These are phyloP conservation scores for Colletotrichum sublineola DNA, from an alignment of 2,329 filamentous ascomycete species.

Conservation along the genomic window DNA sequence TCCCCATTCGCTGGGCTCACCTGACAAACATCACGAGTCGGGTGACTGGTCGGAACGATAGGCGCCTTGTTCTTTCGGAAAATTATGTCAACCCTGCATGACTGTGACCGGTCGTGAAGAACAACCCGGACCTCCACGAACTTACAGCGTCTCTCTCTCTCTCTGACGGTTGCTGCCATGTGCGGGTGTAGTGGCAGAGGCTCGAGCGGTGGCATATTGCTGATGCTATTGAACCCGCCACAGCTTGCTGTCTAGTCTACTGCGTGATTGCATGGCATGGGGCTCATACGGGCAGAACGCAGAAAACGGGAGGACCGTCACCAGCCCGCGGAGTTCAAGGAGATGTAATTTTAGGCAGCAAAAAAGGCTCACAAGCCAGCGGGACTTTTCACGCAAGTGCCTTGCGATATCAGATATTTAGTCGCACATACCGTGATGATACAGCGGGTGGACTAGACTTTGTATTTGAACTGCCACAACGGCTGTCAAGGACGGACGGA, in stretches of 20 bases:
- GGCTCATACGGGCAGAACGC: not conserved
- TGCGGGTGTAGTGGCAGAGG: not conserved
- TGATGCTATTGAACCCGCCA: not conserved
- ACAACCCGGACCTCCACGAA: not conserved
- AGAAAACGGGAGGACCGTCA: not conserved
- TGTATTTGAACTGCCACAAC: no score
- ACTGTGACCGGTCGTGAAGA: constrained; percentile 9
- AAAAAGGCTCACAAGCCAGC: not conserved
- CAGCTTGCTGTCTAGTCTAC: not conserved
- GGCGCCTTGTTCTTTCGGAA: not conserved
- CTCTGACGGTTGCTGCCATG: not conserved
- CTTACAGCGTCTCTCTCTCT: not conserved
- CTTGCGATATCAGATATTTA: constrained; percentile 1
- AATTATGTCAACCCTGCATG: not conserved
- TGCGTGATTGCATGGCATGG: not conserved
- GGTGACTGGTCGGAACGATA: not conserved
- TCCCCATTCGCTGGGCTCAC: no score
- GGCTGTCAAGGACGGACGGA: no score
- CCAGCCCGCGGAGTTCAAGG: not conserved
- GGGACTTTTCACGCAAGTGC: not conserved
- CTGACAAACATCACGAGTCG: not conserved
- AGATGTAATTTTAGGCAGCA: not conserved
- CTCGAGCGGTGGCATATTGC: not conserved
- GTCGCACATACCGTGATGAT: not conserved
- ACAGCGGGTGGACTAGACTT: not conserved